Evolutionary conservation across 2,329 filamentous ascomycete genomes (phyloP).

Genomic region (Pyrenochaeta sp.): DNA sequence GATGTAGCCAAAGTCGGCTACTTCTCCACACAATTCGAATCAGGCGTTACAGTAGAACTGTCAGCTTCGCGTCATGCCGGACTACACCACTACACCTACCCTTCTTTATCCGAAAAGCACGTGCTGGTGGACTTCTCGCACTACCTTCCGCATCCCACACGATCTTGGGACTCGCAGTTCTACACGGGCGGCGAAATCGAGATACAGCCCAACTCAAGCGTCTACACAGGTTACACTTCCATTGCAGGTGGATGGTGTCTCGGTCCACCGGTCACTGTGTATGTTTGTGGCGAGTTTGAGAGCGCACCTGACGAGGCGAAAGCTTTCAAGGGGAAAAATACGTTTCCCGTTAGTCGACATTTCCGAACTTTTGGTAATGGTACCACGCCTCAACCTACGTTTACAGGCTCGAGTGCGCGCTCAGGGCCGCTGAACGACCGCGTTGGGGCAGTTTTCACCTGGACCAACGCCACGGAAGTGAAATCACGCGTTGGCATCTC

Average conservation of each 20-base stretch:
- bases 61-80: constrained; percentile 50
- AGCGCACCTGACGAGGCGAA: constrained; percentile 27
- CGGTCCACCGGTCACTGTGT: constrained; percentile 46
- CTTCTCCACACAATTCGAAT: constrained; percentile 47
- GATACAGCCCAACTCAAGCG: constrained; percentile 37
- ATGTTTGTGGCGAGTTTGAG: constrained; percentile 49
- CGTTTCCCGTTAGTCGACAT: constrained; percentile 46
- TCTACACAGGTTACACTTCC: constrained; percentile 45
- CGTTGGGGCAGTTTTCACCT: constrained; percentile 62
- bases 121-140: constrained; percentile 61
- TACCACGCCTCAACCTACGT: constrained; percentile 41
- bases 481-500: constrained; percentile 62
- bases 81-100: constrained; percentile 49
- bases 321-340: constrained; percentile 48
- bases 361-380: constrained; percentile 43
- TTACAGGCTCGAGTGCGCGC: constrained; percentile 33
- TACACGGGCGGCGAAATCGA: constrained; percentile 48
- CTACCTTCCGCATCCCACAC: constrained; percentile 44
- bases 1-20: constrained; percentile 47
- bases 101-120: constrained; percentile 49
- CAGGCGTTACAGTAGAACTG: constrained; percentile 47
- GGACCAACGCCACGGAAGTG: constrained; percentile 51
- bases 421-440: constrained; percentile 52
- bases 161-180: constrained; percentile 49
- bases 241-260: constrained; percentile 50